Evolutionary conservation across 2,329 filamentous ascomycete genomes (phyloP), one percentile per base, ranked within the genome.

Genomic region (Metarhizium brunneum): DNA sequence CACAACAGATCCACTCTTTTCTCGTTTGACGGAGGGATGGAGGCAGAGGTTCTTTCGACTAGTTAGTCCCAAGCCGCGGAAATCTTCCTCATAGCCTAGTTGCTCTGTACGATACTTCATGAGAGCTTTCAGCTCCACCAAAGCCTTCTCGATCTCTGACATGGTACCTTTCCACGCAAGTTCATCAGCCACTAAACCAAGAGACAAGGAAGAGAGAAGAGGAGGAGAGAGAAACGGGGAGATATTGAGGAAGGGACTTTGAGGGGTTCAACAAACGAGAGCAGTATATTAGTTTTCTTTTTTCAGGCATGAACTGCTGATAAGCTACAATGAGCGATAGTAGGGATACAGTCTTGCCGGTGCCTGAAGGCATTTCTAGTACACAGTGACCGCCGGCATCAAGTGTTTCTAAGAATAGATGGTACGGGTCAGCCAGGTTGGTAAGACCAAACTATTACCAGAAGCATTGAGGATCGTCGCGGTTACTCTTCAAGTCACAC

Each of bases 141-240:
- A 73, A 0, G 95, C 94, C 73, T 99, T 99, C 69, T 99, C 94
- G 66, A 99, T 99, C 75, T 99, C 94, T 42, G 94, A 99, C 92
- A 99, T 99, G 56, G 94, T 99, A 75, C 82, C 82, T 84, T 43
- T 11, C 30, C 14, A n/a, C 14, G 32, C 13, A 30, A 51, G 10
- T 47, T 36, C 35, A 54, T 40, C 20, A 50, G 16, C 20, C 18
- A 32, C n/a, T 8, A 14, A 14, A 18, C 25, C 18, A 13, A 18
- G 48, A 5, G 8, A 11, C 11, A 25, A 43, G 20, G 20, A 25
- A 32, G 3, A 42, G 10, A 30, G n/a, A 16, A 29, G 32, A n/a
- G 38, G 10, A 18, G 18, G 14, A 20, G n/a, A 38, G 43, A 38
- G 49, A 14, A 51, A 40, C 6, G n/a, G 18, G 7, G 30, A 10